Percentiles rank a stretch among this genome's conserved stretches.
Conservation (phyloP, 208 protist species). For the Wallacemonas rigidus region DNA sequence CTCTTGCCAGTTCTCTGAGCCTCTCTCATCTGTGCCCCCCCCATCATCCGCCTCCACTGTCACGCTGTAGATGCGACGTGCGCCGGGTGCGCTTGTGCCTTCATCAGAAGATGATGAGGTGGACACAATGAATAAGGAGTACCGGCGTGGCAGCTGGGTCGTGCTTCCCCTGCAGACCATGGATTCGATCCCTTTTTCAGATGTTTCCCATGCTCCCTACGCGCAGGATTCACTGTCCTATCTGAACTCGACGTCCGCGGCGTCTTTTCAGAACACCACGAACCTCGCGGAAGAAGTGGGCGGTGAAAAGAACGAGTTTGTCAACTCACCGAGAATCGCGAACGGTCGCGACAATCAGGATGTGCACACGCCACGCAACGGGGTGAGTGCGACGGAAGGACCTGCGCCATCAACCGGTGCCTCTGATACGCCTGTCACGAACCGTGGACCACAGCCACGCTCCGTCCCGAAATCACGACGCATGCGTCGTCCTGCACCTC, state of each 20-base stretch:
- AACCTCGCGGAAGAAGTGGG: neutral
- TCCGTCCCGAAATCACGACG: neutral
- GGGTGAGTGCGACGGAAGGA: neutral
- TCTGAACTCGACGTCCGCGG: constrained; percentile 22
- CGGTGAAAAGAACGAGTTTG: neutral
- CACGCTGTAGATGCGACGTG: neutral
- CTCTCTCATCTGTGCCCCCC: neutral
- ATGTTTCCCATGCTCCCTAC: constrained; percentile 42
- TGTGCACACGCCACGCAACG: neutral
- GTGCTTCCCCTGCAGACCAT: constrained; percentile 34
- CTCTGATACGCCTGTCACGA: neutral
- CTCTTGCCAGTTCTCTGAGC: neutral
- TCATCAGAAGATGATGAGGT: constrained; percentile 13
- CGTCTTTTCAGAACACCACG: neutral
- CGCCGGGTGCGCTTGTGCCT: neutral
- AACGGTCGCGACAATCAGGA: neutral
- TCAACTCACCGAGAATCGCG: neutral
- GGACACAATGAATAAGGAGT: constrained; percentile 3
- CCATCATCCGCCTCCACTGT: neutral
- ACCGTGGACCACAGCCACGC: neutral
- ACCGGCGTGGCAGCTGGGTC: constrained; percentile 25
- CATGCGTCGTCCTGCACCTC: constrained; percentile 4
- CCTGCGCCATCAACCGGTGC: no score
- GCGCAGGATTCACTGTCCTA: constrained; percentile 31
- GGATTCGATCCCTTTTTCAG: constrained; percentile 45